Evolutionary conservation across 2,329 filamentous ascomycete genomes (phyloP).

Genomic region (Colletotrichum echinochloae): DNA sequence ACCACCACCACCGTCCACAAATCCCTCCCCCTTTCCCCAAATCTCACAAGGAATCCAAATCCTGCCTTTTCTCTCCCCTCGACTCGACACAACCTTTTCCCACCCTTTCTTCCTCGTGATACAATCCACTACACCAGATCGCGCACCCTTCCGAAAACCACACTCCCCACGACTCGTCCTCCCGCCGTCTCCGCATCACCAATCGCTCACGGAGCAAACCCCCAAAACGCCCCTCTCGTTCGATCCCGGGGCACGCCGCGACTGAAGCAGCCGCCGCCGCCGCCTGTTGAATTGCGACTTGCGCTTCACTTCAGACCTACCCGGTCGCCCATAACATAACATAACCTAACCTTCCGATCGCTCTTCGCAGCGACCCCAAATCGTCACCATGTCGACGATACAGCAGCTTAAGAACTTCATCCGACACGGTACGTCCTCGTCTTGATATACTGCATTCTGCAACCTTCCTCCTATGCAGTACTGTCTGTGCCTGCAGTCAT

Average conservation of each 20-base stretch:
- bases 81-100: constrained; percentile 9
- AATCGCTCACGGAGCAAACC: constrained; percentile 11
- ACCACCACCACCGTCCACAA: constrained; percentile 37
- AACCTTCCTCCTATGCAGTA: background rate
- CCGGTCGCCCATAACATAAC: constrained; percentile 15
- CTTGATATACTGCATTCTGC: background rate
- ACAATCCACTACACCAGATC: constrained; percentile 4
- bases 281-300: constrained; percentile 19
- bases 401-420: constrained; percentile 99
- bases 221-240: constrained; percentile 8
- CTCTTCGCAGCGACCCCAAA: constrained; percentile 9
- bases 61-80: constrained; percentile 11
- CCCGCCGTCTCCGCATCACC: constrained; percentile 30
- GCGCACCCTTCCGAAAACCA: constrained; percentile 6
- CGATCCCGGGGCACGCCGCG: constrained; percentile 11
- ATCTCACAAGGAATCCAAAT: constrained; percentile 28
- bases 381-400: constrained; percentile 73
- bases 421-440: constrained; percentile 76
- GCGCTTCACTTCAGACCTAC: background rate
- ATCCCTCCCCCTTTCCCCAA: constrained; percentile 23
- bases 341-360: constrained; percentile 18
- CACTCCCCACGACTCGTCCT: constrained; percentile 26
- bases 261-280: constrained; percentile 22
- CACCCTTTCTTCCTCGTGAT: background rate
- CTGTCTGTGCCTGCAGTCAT: no score